phyloP scores from a whole-genome alignment of 2,329 filamentous ascomycete species.

The Xenosphaeropsis pyriputrescens region DNA sequence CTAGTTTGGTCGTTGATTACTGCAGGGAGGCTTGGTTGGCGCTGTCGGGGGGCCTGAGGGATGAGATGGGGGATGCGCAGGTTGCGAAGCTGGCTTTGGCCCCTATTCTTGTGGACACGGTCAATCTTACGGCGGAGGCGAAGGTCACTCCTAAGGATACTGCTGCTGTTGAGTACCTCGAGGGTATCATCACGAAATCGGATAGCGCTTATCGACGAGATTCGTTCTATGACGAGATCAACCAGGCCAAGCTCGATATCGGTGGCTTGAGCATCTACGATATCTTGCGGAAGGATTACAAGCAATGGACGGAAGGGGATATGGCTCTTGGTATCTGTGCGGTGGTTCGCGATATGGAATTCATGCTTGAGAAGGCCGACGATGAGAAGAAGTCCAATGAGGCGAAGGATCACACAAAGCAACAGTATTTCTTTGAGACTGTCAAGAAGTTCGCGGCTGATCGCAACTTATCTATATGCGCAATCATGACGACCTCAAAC shows the following conservation, averaged over 20 bases:
- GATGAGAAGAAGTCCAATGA: conserved; percentile 8
- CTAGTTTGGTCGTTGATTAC: conserved; percentile 51
- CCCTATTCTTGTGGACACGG: conserved; percentile 61
- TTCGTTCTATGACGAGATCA: conserved; percentile 43
- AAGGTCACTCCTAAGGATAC: conserved; percentile 53
- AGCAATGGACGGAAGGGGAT: conserved; percentile 51
- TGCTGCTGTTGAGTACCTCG: conserved; percentile 41
- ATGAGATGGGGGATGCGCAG: conserved; percentile 30
- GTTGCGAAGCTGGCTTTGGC: conserved; percentile 54
- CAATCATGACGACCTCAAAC: conserved; percentile 55
- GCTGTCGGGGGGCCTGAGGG: conserved; percentile 19
- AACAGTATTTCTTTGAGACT: conserved; percentile 27
- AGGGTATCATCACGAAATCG: conserved; percentile 28
- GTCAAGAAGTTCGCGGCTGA: conserved; percentile 39
- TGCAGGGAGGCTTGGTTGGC: conserved; percentile 38
- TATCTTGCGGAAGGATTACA: conserved; percentile 71
- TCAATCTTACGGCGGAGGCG: conserved; percentile 41
- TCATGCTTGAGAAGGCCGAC: conserved; percentile 39
- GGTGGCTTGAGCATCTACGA: conserved; percentile 44
- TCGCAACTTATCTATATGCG: conserved; percentile 43
- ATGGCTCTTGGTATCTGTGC: conserved; percentile 52
- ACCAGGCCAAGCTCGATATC: conserved; percentile 53
- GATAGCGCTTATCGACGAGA: conserved; percentile 31
- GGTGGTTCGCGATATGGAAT: conserved; percentile 46
- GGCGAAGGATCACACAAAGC: not conserved